Evolutionary conservation across 2,329 filamentous ascomycete genomes (phyloP), one percentile per base, ranked within the genome.

Genomic region (Cylindrodendrum hubeiense): DNA sequence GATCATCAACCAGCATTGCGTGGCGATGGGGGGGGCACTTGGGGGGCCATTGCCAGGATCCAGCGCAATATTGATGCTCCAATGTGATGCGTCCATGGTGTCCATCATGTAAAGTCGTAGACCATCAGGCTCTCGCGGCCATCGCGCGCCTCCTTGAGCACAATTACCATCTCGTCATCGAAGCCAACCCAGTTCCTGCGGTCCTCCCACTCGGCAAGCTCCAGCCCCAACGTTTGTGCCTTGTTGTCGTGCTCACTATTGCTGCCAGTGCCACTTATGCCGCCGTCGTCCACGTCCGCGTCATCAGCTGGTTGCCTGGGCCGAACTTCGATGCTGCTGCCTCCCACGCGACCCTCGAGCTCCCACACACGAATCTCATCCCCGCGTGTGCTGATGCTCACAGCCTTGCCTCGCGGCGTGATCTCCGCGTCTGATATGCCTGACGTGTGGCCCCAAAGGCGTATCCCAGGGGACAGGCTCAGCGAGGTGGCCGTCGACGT

Each of bases 371-470:
- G 89, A 66, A 94, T 89, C 76, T 94, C 91, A 62, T 91, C 90
- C 28, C 94, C 94, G n/a, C 89, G 85, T 21, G 86, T 86, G 79
- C 93, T 96, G 54, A 97, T 91, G n/a, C 93, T 97, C 4, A 98
- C 93, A 0, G 94, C 95, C 78, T 95, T 97, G 19, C 94, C 94
- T 39, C 92, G 89, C 47, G 92, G 89, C 19, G 93, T 95, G 59
- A 97, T 93, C 74, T 97, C 91, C 8, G 93, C 94, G 33, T 93
- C 91, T 52, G 93, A 93, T 34, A 98, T 93, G 3, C 93, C 93
- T 2, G 94, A 97, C 0, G 95, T 97, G 76, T 97, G 95, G 8
- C 95, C 95, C 93, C 93, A 97, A 6, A 98, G 87, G 28, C 93
- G 87, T 68, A 90, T 91, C 1, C 92, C 93, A 0, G 89, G 82